phyloP scores from a whole-genome alignment of 1,139 yeast genomes.

The Meyerozyma sp. region DNA sequence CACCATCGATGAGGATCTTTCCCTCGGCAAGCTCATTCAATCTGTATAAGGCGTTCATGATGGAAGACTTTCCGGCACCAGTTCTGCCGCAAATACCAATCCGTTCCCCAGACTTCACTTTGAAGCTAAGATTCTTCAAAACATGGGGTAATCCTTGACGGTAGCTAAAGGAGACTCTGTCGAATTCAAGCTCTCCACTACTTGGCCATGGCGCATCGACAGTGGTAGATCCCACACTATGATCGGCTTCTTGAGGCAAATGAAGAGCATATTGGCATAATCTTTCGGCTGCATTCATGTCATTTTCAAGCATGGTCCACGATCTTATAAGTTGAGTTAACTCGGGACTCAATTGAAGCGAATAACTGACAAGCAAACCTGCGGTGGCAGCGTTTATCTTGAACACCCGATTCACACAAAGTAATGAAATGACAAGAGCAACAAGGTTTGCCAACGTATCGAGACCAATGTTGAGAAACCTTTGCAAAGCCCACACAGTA shows the following conservation, averaged over 20 bases:
- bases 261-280: constrained; percentile 11
- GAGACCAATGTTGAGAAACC: constrained; percentile 71
- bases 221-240: background rate
- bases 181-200: constrained; percentile 12
- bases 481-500: constrained; percentile 61
- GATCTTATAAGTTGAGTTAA: constrained; percentile 10
- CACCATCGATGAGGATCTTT: constrained; percentile 13
- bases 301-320: constrained; percentile 12
- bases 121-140: constrained; percentile 12
- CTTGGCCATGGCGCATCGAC: constrained; percentile 12
- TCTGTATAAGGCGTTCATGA: constrained; percentile 17
- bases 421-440: constrained; percentile 8
- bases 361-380: constrained; percentile 13
- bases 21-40: constrained; percentile 13
- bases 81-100: constrained; percentile 21
- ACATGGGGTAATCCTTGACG: constrained; percentile 16
- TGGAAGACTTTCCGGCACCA: constrained; percentile 21
- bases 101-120: constrained; percentile 12
- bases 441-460: constrained; percentile 25
- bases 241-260: constrained; percentile 11
- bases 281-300: constrained; percentile 13
- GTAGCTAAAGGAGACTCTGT: constrained; percentile 14
- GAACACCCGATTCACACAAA: constrained; percentile 12
- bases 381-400: constrained; percentile 10
- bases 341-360: constrained; percentile 11